A percentile compares a stretch with the other conserved stretches of the same genome.
phyloP scores from a whole-genome alignment of 495 filamentous ascomycete species.

The Neurospora sp. region DNA sequence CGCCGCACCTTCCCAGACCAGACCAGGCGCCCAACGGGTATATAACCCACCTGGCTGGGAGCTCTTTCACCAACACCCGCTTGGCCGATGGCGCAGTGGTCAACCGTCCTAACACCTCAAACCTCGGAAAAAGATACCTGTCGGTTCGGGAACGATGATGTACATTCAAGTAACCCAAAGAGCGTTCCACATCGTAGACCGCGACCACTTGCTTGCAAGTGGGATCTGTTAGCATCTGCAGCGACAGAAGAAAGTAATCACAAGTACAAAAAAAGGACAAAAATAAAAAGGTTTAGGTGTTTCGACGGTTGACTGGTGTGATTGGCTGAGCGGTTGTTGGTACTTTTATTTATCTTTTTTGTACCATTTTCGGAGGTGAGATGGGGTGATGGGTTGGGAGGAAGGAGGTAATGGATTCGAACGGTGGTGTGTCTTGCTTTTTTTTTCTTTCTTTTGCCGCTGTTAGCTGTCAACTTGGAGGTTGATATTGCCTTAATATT shows the following conservation, averaged over 20 bases:
- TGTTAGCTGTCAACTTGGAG: background rate
- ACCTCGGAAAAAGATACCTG: background rate
- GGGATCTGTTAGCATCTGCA: background rate
- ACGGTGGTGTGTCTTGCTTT: background rate
- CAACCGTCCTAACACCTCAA: background rate
- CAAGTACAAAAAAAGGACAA: background rate
- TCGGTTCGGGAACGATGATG: background rate
- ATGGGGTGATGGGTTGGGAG: background rate
- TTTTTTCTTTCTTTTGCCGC: background rate
- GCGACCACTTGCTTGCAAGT: background rate
- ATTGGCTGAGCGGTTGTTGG: background rate
- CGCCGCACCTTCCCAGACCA: background rate
- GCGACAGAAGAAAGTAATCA: background rate
- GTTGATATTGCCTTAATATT: background rate
- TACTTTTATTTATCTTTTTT: background rate
- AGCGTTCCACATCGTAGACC: background rate
- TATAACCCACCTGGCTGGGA: background rate
- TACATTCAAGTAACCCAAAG: background rate
- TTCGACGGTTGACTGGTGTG: background rate
- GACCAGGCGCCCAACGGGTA: background rate
- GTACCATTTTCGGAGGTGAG: background rate
- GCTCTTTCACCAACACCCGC: background rate
- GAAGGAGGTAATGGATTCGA: background rate
- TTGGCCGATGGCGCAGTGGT: background rate
- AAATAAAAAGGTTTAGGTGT: background rate